Percentiles rank a stretch among this genome's conserved stretches.
phyloP scores from a whole-genome alignment of 768 basidiomycete genomes.

The Termitomyces sp. region DNA sequence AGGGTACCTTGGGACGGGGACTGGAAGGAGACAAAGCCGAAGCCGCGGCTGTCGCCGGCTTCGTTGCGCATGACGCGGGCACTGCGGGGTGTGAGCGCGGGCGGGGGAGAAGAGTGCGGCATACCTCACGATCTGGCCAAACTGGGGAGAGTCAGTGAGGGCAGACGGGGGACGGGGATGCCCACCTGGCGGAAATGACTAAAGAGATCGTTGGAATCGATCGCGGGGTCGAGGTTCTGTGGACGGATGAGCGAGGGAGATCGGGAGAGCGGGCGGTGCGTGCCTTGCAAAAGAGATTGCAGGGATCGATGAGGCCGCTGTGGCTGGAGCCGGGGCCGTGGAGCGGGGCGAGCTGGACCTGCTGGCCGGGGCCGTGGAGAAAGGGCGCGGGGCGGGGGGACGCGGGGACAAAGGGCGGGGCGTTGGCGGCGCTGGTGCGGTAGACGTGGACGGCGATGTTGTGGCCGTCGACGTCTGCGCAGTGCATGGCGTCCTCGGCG shows the following conservation, averaged over 20 bases:
- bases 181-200: conserved; percentile 75
- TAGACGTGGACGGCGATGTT: conserved; percentile 82
- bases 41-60: conserved; percentile 72
- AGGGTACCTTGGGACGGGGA: conserved; percentile 70
- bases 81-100: conserved; percentile 29
- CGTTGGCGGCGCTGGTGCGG: conserved; percentile 57
- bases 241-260: no score
- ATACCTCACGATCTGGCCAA: conserved; percentile 86
- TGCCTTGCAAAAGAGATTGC: conserved; percentile 89
- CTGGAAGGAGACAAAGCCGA: conserved; percentile 88
- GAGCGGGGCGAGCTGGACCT: conserved; percentile 77
- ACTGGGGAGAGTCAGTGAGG: conserved; percentile 44
- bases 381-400: conserved; percentile 38
- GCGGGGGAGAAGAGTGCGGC: neutral
- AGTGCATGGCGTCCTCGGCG: conserved; percentile 81
- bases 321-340: conserved; percentile 76
- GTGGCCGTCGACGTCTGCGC: conserved; percentile 75
- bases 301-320: conserved; percentile 85
- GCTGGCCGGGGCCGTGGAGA: conserved; percentile 85
- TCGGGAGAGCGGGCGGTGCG: no score
- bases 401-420: conserved; percentile 67
- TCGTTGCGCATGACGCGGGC: conserved; percentile 93
- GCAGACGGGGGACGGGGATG: no score
- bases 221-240: conserved; percentile 79
- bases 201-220: conserved; percentile 82